Evolutionary conservation across 352 stramenopile species (phyloP).

Genomic region (Pythium graminicola): DNA sequence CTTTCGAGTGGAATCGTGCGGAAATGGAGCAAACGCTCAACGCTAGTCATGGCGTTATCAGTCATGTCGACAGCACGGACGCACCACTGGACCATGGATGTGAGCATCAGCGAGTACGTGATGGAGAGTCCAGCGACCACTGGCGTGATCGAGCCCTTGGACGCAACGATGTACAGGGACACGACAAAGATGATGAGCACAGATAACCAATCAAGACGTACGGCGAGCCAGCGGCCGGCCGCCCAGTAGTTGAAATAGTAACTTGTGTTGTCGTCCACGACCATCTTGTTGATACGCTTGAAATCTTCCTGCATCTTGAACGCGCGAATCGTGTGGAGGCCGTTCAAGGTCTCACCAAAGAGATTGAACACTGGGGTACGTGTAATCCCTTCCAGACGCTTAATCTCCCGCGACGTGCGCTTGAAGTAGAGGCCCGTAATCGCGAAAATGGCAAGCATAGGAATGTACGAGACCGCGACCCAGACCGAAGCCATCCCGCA

Average conservation of each 20-base stretch:
- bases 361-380: conserved; percentile 86
- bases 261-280: conserved; percentile 34
- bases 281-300: conserved; percentile 13
- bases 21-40: conserved; percentile 49
- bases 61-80: conserved; percentile 84
- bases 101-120: conserved; percentile 85
- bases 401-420: conserved; percentile 69
- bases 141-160: conserved; percentile 2
- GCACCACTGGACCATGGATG: conserved; percentile 85
- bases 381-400: conserved; percentile 87
- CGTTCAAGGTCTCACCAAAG: conserved; percentile 86
- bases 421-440: conserved; percentile 75
- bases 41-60: conserved; percentile 90
- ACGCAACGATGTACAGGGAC: conserved; percentile 21
- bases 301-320: conserved; percentile 29
- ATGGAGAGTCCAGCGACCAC: conserved; percentile 74
- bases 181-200: conserved; percentile 26
- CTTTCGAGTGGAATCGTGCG: conserved; percentile 26
- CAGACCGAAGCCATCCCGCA: neutral
- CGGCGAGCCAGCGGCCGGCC: conserved; percentile 30
- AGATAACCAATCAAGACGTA: conserved; percentile 39
- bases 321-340: conserved; percentile 86
- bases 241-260: conserved; percentile 31
- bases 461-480: conserved; percentile 35
- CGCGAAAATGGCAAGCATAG: conserved; percentile 30